Evolutionary conservation across 192 early-diverging fungal species (phyloP).

Genomic region (Chytriomyces confervae): DNA sequence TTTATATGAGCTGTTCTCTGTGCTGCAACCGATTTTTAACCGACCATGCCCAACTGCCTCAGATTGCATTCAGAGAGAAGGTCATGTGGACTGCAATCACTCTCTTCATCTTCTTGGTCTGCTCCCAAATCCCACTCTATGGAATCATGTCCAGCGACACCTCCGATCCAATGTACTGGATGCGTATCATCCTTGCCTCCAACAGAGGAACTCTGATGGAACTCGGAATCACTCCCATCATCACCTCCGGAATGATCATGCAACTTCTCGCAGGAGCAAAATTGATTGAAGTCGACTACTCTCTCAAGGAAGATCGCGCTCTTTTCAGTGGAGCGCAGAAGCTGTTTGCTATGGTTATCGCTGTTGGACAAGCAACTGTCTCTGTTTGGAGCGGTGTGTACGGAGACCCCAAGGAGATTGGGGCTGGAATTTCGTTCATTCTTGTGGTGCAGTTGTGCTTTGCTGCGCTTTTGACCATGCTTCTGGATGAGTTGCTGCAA

Average conservation of each 20-base stretch:
- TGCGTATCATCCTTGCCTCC: slow-evolving; percentile 99
- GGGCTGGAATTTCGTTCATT: slow-evolving; percentile 94
- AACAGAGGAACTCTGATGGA: slow-evolving; percentile 99
- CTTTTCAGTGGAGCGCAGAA: slow-evolving; percentile 99
- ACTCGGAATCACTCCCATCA: slow-evolving; percentile 99
- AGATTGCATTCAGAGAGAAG: slow-evolving; percentile 98
- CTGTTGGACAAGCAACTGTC: slow-evolving; percentile 97
- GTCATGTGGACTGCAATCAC: slow-evolving; percentile 99
- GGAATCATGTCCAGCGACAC: slow-evolving; percentile 99
- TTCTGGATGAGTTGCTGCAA: slow-evolving; percentile 98
- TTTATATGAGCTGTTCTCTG: not conserved
- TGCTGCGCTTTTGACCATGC: slow-evolving; percentile 95
- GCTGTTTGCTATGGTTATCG: slow-evolving; percentile 98
- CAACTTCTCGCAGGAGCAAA: slow-evolving; percentile 98
- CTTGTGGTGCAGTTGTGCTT: slow-evolving; percentile 97
- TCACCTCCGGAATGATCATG: slow-evolving; percentile 99
- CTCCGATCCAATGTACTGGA: slow-evolving; percentile 99
- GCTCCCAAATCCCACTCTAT: slow-evolving; percentile 99
- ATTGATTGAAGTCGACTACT: slow-evolving; percentile 99
- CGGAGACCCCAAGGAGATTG: slow-evolving; percentile 94
- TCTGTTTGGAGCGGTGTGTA: slow-evolving; percentile 98
- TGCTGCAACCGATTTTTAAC: slow-evolving; percentile 19
- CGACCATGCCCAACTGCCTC: not conserved
- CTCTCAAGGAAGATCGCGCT: slow-evolving; percentile 96
- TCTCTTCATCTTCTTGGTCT: slow-evolving; percentile 98